These are phyloP conservation scores for Zelonia costaricensis DNA, from an alignment of 208 protist species.

Conservation along the genomic window DNA sequence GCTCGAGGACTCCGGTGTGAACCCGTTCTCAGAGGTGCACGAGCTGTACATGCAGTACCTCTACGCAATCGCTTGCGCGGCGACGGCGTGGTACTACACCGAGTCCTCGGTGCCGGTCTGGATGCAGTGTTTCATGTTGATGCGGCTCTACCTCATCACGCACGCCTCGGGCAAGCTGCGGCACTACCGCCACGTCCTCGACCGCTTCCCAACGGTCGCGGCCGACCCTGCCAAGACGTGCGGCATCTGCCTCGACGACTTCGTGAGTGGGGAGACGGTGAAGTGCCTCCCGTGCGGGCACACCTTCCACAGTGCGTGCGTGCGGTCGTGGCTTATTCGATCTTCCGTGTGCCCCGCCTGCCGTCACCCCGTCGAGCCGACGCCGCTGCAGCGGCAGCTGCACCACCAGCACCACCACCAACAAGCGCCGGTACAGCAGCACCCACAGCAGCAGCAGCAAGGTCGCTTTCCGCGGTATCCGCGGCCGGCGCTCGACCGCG, in stretches of 20 bases:
- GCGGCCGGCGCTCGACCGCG: slow-evolving; percentile 6
- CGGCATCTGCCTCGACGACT: slow-evolving; percentile 75
- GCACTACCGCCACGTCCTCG: slow-evolving; percentile 49
- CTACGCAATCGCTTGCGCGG: slow-evolving; percentile 28
- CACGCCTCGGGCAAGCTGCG: slow-evolving; percentile 24
- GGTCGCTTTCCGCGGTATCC: not conserved
- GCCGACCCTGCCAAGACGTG: slow-evolving; percentile 42
- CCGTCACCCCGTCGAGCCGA: slow-evolving; percentile 32
- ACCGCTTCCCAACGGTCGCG: slow-evolving; percentile 45
- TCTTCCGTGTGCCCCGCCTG: slow-evolving; percentile 67
- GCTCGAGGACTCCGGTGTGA: slow-evolving; percentile 37
- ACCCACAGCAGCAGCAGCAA: not conserved
- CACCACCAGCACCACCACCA: not conserved
- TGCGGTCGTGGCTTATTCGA: slow-evolving; percentile 76
- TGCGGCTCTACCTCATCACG: slow-evolving; percentile 34
- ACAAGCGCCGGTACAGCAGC: not conserved
- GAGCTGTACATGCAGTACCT: slow-evolving; percentile 32
- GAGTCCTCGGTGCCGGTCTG: slow-evolving; percentile 33
- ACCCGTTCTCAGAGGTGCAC: slow-evolving; percentile 60
- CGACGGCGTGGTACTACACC: slow-evolving; percentile 45
- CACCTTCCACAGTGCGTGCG: slow-evolving; percentile 75
- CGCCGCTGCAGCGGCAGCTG: not conserved
- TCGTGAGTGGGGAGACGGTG: slow-evolving; percentile 36
- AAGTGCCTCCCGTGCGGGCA: slow-evolving; percentile 81
- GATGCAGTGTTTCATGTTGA: slow-evolving; percentile 57